These are phyloP conservation scores for Chytriomyces confervae DNA, from an alignment of 192 early-diverging fungal species.

Conservation along the genomic window DNA sequence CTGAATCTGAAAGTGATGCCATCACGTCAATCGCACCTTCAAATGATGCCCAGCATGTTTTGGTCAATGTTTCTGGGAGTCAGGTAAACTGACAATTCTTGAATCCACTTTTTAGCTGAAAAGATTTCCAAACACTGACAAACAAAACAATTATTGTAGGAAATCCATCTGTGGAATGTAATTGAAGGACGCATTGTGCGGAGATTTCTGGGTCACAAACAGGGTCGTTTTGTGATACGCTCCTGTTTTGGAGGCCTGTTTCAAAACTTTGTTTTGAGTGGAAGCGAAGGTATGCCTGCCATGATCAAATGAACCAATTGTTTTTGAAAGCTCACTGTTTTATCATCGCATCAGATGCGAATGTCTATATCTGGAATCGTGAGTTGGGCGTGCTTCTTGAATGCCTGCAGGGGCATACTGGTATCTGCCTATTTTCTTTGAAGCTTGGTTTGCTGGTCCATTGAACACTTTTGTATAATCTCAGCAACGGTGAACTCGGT, in stretches of 20 bases:
- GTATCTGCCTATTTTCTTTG: slow-evolving; percentile 12
- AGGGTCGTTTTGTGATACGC: slow-evolving; percentile 87
- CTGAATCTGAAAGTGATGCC: slow-evolving; percentile 54
- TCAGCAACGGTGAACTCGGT: slow-evolving; percentile 74
- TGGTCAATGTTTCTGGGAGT: slow-evolving; percentile 59
- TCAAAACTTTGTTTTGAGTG: slow-evolving; percentile 83
- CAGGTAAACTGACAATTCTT: slow-evolving; percentile 29
- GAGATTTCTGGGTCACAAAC: slow-evolving; percentile 82
- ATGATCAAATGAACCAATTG: neutral
- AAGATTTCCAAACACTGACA: slow-evolving; percentile 8
- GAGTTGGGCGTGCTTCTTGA: slow-evolving; percentile 74
- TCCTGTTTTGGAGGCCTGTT: slow-evolving; percentile 87
- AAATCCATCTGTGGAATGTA: slow-evolving; percentile 92
- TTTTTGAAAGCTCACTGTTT: neutral
- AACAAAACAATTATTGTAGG: slow-evolving; percentile 47
- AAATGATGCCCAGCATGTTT: slow-evolving; percentile 62
- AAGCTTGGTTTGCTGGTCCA: neutral
- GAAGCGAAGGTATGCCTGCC: slow-evolving; percentile 80
- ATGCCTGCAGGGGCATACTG: slow-evolving; percentile 69
- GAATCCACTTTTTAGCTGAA: neutral
- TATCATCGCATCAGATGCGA: slow-evolving; percentile 53
- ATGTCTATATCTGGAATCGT: slow-evolving; percentile 82
- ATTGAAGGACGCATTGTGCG: slow-evolving; percentile 68
- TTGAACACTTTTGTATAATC: neutral
- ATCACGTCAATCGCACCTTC: slow-evolving; percentile 74